These are phyloP conservation scores for Gelatoporia subvermispora DNA, from an alignment of 768 basidiomycete species.

Conservation along the genomic window DNA sequence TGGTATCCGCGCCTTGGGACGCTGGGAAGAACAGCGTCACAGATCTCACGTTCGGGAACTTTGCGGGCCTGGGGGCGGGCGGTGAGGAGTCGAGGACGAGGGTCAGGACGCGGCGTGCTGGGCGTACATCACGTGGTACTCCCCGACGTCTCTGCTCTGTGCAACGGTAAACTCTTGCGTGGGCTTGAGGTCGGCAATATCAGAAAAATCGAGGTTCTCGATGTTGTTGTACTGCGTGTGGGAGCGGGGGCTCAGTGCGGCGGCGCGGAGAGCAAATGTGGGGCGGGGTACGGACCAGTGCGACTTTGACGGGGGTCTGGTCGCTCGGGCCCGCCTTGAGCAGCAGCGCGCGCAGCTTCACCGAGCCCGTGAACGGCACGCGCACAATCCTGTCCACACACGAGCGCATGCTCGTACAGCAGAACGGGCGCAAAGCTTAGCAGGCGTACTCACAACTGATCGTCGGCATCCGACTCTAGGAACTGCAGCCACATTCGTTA, in stretches of 20 bases:
- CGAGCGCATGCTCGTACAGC: not conserved
- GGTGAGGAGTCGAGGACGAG: not conserved
- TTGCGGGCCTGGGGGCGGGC: conserved; percentile 62
- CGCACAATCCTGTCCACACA: conserved; percentile 60
- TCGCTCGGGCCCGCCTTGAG: conserved; percentile 80
- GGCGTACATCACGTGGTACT: conserved; percentile 74
- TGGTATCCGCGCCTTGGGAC: conserved; percentile 74
- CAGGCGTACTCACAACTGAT: conserved; percentile 60
- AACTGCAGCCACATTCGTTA: conserved; percentile 40
- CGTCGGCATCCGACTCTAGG: conserved; percentile 87
- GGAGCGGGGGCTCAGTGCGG: too few relatives aligned
- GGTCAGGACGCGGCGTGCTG: not conserved
- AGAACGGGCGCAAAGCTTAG: not conserved
- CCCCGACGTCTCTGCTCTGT: conserved; percentile 71
- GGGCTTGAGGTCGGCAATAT: conserved; percentile 54
- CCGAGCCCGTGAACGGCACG: conserved; percentile 83
- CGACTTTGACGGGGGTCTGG: conserved; percentile 69
- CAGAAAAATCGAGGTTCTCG: conserved; percentile 77
- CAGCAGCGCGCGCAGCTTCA: conserved; percentile 77
- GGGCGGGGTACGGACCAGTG: conserved; percentile 46
- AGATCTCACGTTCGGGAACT: conserved; percentile 78
- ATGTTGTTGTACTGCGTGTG: conserved; percentile 64
- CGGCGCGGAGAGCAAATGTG: too few relatives aligned
- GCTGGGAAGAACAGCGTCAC: conserved; percentile 81
- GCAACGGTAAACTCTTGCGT: conserved; percentile 72